Conservation (phyloP, 805 yeast genomes). For the Suhomyces pyralidae region DNA sequence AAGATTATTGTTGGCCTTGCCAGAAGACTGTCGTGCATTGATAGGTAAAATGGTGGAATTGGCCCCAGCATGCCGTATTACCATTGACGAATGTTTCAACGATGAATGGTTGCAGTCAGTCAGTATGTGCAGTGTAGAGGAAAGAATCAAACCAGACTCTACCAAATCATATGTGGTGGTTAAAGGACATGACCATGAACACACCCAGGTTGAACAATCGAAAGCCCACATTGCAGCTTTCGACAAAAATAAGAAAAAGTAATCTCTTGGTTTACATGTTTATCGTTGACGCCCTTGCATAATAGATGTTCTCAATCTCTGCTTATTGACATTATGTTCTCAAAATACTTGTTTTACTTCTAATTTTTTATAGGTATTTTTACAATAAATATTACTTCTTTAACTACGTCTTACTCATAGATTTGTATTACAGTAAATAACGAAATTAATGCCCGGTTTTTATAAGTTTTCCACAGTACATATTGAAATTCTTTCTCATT, state of each 20-base stretch:
- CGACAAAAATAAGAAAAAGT: conserved; percentile 74
- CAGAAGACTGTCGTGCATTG: conserved; percentile 63
- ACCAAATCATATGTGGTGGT: conserved; percentile 35
- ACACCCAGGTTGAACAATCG: conserved; percentile 86
- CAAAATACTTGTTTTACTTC: not conserved
- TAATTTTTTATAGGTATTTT: not conserved
- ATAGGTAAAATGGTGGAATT: conserved; percentile 75
- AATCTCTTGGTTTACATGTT: conserved; percentile 4
- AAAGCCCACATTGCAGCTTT: conserved; percentile 94
- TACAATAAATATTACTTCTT: not conserved
- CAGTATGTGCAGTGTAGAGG: conserved; percentile 65
- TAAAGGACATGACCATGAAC: conserved; percentile 63
- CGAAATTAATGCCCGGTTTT: too few species aligned
- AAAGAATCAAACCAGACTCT: conserved; percentile 36
- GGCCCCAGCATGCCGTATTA: conserved; percentile 82
- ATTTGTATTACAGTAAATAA: too few species aligned
- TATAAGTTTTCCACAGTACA: too few species aligned
- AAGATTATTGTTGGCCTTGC: conserved; percentile 65
- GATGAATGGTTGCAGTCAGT: conserved; percentile 68
- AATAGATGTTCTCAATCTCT: not conserved
- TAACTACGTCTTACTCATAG: not conserved
- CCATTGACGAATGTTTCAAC: conserved; percentile 73
- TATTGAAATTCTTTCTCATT: not conserved
- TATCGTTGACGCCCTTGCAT: not conserved
- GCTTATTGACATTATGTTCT: not conserved